These are phyloP conservation scores for Candida xiaguanensis DNA, from an alignment of 805 yeast genomes.

Conservation along the genomic window DNA sequence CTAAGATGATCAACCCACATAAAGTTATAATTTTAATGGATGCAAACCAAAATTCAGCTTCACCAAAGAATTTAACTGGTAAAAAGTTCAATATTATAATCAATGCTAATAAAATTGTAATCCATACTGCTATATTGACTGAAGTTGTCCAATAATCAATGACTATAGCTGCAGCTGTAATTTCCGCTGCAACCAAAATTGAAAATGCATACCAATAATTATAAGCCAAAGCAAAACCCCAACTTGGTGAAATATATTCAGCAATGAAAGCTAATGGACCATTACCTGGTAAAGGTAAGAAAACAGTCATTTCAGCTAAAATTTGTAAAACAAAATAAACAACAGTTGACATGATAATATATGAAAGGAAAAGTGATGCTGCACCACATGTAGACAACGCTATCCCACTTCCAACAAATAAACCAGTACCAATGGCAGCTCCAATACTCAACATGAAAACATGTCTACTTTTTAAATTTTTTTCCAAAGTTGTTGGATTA, in stretches of 20 bases:
- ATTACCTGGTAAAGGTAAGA: constrained; percentile 32
- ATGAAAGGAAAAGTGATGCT: constrained; percentile 50
- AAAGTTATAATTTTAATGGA: constrained; percentile 28
- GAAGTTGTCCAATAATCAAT: constrained; percentile 31
- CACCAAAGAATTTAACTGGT: constrained; percentile 32
- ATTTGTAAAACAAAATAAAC: constrained; percentile 29
- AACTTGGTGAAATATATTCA: constrained; percentile 24
- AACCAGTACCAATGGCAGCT: constrained; percentile 81
- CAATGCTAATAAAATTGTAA: constrained; percentile 28
- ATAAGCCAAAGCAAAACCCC: constrained; percentile 33
- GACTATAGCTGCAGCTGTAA: constrained; percentile 33
- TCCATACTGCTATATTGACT: constrained; percentile 37
- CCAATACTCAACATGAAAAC: constrained; percentile 77
- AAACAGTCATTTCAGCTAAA: constrained; percentile 32
- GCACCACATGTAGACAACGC: constrained; percentile 62
- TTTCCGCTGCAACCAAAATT: constrained; percentile 32
- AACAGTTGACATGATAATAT: constrained; percentile 19
- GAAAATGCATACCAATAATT: constrained; percentile 33
- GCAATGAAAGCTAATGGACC: constrained; percentile 30
- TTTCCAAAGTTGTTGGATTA: constrained; percentile 26
- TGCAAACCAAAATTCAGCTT: constrained; percentile 35
- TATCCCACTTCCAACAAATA: constrained; percentile 59
- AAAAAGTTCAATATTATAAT: constrained; percentile 23
- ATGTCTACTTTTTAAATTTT: constrained; percentile 45
- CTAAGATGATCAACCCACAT: constrained; percentile 29